A percentile compares a stretch with the other conserved stretches of the same genome.
These are phyloP conservation scores for Powellomyces hirtus DNA, from an alignment of 192 early-diverging fungal species.

Conservation along the genomic window DNA sequence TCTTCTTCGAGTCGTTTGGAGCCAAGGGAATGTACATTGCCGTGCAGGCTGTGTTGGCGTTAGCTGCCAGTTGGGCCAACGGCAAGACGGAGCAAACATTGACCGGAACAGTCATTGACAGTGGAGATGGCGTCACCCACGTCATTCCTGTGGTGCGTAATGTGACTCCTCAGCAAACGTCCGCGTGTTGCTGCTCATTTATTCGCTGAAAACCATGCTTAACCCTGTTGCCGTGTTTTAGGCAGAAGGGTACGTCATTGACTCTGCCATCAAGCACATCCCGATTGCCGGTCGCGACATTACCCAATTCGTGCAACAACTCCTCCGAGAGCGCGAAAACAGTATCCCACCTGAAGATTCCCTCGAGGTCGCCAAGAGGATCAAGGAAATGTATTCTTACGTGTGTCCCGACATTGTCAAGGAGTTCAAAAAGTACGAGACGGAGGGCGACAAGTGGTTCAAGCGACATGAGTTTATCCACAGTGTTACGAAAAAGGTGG, in stretches of 20 bases:
- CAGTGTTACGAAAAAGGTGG: conserved; percentile 79
- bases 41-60: conserved; percentile 97
- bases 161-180: no score
- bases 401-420: conserved; percentile 96
- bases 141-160: conserved; percentile 91
- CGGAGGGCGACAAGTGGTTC: conserved; percentile 86
- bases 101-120: conserved; percentile 98
- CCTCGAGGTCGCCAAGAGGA: conserved; percentile 87
- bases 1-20: conserved; percentile 99
- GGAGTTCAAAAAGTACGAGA: conserved; percentile 92
- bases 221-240: conserved; percentile 38
- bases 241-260: conserved; percentile 98
- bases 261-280: conserved; percentile 96
- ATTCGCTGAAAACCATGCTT: no score
- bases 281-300: conserved; percentile 98
- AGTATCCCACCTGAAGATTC: conserved; percentile 96
- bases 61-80: conserved; percentile 93
- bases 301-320: conserved; percentile 96
- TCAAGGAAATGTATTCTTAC: conserved; percentile 97
- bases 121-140: conserved; percentile 98
- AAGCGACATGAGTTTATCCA: conserved; percentile 83
- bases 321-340: conserved; percentile 94
- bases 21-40: conserved; percentile 97
- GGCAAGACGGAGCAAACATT: conserved; percentile 84
- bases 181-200: no score